Evolutionary conservation across 2,329 filamentous ascomycete species (phyloP), one percentile per base, ranked within the genome.

Genomic region (Zymoseptoria brevis): DNA sequence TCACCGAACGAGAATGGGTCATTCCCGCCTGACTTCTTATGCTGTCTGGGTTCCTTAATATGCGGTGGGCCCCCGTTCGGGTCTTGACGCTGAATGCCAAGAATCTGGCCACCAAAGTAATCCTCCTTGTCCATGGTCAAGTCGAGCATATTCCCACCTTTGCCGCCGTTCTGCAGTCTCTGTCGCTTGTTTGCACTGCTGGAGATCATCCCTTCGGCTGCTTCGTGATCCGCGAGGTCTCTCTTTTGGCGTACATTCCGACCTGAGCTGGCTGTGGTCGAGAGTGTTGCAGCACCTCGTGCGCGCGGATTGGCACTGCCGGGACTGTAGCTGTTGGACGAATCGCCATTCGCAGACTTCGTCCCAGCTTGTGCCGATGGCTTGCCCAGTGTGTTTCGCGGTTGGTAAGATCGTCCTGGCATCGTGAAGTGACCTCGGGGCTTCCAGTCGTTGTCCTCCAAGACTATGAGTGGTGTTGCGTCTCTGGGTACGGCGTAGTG

Each of bases 281-380:
- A 45, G 5, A 45, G 35, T 16, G 2, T 45, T 16, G 16, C 0
- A 3, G 16, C 2, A 16, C 35, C 35, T 45, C 35, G 16, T n/a
- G 35, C 35, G 16, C 4, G 35, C 16, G 35, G 6, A n/a, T 3
- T n/a, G 13, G 13, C 3, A 16, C 1, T 6, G 4, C 3, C 1
- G 1, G 35, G 4, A 45, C 2, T 45, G 11, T 41, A 5, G 4
- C 35, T 3, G 1, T 1, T 41, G 30, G 3, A 4, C 6, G 8
- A 19, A 21, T 3, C n/a, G 3, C 16, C 16, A 19, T 29, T 45
- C 6, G 60, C 21, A 35, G 22, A 8, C 60, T 57, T 60, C 54
- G 53, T 53, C 2, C 55, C 51, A 30, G 58, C 50, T 53, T 64
- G 62, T 26, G 52, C 45, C 45, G 60, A 41, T 24, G 16, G 9